A percentile compares a stretch with the other conserved stretches of the same genome.
These are phyloP conservation scores for Prunus dulcis DNA, from an alignment of 306 rosid genomes.

Conservation along the genomic window DNA sequence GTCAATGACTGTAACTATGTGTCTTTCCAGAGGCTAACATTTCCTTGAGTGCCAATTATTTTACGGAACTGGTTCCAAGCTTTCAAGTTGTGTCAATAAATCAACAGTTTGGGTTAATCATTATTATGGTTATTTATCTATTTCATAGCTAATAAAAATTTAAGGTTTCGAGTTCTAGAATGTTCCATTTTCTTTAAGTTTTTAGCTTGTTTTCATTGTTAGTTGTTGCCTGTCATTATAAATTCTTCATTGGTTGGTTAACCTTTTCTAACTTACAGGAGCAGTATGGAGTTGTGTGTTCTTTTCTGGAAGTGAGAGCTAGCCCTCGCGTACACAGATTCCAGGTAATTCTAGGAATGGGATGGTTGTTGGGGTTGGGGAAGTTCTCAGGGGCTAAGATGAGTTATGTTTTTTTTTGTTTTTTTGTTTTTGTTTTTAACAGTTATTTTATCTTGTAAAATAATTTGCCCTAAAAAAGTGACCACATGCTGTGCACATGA, in stretches of 20 bases:
- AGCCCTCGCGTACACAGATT: constrained; percentile 63
- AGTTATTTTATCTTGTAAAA: too few relatives aligned
- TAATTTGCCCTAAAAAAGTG: too few relatives aligned
- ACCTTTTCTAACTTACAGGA: constrained; percentile 43
- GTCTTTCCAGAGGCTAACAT: too few relatives aligned
- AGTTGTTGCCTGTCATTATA: neutral
- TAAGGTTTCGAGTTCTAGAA: neutral
- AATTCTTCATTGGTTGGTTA: constrained; percentile 24
- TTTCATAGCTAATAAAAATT: neutral
- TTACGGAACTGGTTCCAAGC: neutral
- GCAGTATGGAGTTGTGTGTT: constrained; percentile 52
- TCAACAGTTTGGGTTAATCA: neutral
- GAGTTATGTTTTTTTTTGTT: too few relatives aligned
- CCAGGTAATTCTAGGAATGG: constrained; percentile 51
- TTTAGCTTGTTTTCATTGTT: constrained; percentile 7
- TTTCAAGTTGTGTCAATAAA: neutral
- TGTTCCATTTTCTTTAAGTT: constrained; percentile 4
- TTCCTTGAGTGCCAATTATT: neutral
- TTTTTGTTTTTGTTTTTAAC: too few relatives aligned
- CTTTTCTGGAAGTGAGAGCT: constrained; percentile 41
- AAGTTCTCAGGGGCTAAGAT: too few relatives aligned
- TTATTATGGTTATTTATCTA: neutral
- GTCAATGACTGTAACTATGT: too few relatives aligned
- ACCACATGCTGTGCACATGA: too few relatives aligned
- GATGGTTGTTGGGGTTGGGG: too few relatives aligned